Evolutionary conservation across 2,329 filamentous ascomycete genomes (phyloP), one percentile per base, ranked within the genome.

Genomic region (Monosporascus cannonballus): DNA sequence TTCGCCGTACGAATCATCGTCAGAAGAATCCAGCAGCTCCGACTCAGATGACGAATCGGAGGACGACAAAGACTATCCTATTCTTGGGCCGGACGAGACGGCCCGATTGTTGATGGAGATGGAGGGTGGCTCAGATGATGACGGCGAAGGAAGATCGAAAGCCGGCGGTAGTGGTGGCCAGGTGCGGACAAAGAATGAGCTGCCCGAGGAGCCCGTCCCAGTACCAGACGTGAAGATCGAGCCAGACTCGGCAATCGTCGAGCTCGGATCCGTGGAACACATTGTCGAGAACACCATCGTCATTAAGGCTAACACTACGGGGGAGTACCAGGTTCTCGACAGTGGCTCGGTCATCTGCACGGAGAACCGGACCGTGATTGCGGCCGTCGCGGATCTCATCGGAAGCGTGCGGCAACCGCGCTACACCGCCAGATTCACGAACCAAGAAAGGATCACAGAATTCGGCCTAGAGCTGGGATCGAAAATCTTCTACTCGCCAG

Each of bases 291-390:
- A 85, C 59, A 84, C 86, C 44, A 75, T 90, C 4, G 78, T 97
- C 6, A 83, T 97, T 67, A 88, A 87, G 66, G 92, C 88, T 34
- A 85, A 84, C 50, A 86, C 80, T 0, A 84, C 88, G 5, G 91
- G 90, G 56, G 89, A 94, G 65, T 89, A 91, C 58, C 85, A 87
- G 62, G 91, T 96, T 0, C 79, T 97, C 1, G 91, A 96, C 64
- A 80, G 81, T 5, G 90, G 89, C 30, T 95, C 92, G 0, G 81
- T 95, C 3, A 79, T 99, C 27, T 96, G 90, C 71, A 83, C 85
- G 27, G 81, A 82, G 57, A 82, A 94, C 61, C 80, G 90, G 50
- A 81, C 79, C 20, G 81, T 96, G 27, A 80, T 96, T 51, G 94
- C 92, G 24, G 86, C 82, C 18, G 81, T 97, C n/a, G 79, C 85